Evolutionary conservation across 208 protist species (phyloP).

Genomic region (Vickermania ingenoplastis): DNA sequence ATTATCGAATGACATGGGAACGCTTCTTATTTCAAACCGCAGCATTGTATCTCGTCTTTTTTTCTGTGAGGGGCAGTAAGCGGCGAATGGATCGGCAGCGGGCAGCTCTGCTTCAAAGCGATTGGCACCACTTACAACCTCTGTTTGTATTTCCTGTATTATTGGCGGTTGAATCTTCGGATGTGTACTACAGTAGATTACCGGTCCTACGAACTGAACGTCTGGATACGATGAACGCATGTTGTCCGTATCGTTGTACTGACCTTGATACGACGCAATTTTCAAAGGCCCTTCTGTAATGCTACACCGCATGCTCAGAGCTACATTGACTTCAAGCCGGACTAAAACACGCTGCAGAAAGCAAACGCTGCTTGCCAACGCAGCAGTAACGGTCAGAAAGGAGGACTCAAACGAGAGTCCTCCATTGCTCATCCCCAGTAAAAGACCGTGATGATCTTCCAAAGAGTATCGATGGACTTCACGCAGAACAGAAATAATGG

Average conservation of each 20-base stretch:
- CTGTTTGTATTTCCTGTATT: background rate
- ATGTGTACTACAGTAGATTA: conserved; percentile 56
- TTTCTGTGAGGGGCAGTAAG: background rate
- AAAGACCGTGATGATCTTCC: conserved; percentile 69
- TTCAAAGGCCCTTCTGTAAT: conserved; percentile 56
- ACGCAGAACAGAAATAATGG: conserved; percentile 46
- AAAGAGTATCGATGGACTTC: conserved; percentile 83
- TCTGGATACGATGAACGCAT: conserved; percentile 65
- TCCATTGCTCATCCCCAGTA: conserved; percentile 51
- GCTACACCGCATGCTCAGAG: conserved; percentile 39
- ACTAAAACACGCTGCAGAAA: conserved; percentile 74
- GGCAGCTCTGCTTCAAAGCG: background rate
- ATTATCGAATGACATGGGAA: conserved; percentile 8
- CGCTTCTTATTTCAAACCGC: conserved; percentile 64
- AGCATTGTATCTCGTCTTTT: conserved; percentile 13
- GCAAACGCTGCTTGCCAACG: conserved; percentile 67
- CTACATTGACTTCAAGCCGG: conserved; percentile 51
- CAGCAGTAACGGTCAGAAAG: conserved; percentile 62
- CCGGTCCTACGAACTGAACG: conserved; percentile 57
- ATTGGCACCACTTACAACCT: background rate
- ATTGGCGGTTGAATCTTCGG: conserved; percentile 32
- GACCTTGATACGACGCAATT: conserved; percentile 67
- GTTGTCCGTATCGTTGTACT: conserved; percentile 82
- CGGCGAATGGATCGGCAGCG: background rate
- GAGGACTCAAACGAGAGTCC: conserved; percentile 64